These are phyloP conservation scores for Gnomoniopsis smithogilvyi DNA, from an alignment of 2,329 filamentous ascomycete genomes.

Conservation along the genomic window DNA sequence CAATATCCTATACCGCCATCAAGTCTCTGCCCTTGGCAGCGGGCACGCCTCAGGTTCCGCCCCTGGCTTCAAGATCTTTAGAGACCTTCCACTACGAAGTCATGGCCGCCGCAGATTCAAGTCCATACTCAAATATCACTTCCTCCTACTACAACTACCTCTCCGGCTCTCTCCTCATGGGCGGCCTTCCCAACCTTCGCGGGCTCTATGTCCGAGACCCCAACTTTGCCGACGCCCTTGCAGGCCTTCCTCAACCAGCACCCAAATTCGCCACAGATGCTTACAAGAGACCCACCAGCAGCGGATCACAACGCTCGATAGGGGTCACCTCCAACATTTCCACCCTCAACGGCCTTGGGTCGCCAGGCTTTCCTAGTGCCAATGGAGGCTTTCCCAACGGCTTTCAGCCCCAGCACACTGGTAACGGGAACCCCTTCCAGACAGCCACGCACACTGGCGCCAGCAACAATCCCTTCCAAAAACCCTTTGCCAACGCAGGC, in stretches of 20 bases:
- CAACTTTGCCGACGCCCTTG: slow-evolving; percentile 75
- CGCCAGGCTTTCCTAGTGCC: slow-evolving; percentile 19
- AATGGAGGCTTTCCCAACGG: slow-evolving; percentile 11
- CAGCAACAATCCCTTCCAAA: slow-evolving; percentile 20
- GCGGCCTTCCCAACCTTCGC: slow-evolving; percentile 68
- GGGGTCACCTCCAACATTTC: slow-evolving; percentile 19
- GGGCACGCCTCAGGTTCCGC: slow-evolving; percentile 46
- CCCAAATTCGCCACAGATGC: slow-evolving; percentile 37
- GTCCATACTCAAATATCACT: slow-evolving; percentile 54
- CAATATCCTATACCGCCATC: slow-evolving; percentile 48
- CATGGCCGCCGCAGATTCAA: slow-evolving; percentile 53
- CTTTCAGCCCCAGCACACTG: slow-evolving; percentile 1
- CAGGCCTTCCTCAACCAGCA: slow-evolving; percentile 64
- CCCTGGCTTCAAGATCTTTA: slow-evolving; percentile 66
- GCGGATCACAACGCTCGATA: slow-evolving; percentile 26
- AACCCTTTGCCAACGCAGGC: slow-evolving; percentile 21
- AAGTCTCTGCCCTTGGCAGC: slow-evolving; percentile 47
- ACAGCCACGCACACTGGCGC: slow-evolving; percentile 5
- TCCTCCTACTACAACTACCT: slow-evolving; percentile 80
- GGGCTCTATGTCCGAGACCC: slow-evolving; percentile 84
- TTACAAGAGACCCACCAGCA: slow-evolving; percentile 31
- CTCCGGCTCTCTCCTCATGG: slow-evolving; percentile 74
- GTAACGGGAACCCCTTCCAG: neutral
- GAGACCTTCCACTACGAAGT: slow-evolving; percentile 80
- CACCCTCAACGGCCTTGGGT: slow-evolving; percentile 17